These are phyloP conservation scores for Barnettozyma salicaria DNA, from an alignment of 805 yeast species.

Conservation along the genomic window DNA sequence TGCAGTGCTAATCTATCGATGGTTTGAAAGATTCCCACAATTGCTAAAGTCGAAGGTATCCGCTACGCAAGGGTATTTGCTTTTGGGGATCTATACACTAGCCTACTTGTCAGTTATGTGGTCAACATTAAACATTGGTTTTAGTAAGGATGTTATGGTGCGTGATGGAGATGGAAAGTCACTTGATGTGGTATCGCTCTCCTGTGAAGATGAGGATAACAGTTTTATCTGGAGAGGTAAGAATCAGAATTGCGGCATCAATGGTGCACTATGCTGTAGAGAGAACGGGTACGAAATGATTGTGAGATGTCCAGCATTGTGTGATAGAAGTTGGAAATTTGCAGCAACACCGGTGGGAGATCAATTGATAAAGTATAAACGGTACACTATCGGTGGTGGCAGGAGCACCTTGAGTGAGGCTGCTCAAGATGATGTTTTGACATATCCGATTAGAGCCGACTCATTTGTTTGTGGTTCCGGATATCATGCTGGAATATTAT, in stretches of 20 bases:
- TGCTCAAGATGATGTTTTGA: constrained; percentile 25
- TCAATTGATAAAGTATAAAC: constrained; percentile 57
- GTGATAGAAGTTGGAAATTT: constrained; percentile 72
- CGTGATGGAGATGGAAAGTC: constrained; percentile 1
- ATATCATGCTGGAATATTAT: constrained; percentile 72
- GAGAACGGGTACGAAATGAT: constrained; percentile 38
- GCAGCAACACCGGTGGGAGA: constrained; percentile 70
- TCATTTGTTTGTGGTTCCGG: constrained; percentile 89
- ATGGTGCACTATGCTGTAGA: constrained; percentile 48
- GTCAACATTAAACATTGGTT: neutral
- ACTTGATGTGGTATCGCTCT: constrained; percentile 29
- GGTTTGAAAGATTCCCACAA: too few species aligned
- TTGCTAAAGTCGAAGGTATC: too few species aligned
- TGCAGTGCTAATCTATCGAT: too few species aligned
- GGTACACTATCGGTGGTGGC: constrained; percentile 77
- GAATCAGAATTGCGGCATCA: constrained; percentile 67
- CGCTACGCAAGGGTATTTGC: too few species aligned
- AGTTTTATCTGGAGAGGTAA: constrained; percentile 66
- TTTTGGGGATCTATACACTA: too few species aligned
- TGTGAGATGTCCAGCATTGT: constrained; percentile 81
- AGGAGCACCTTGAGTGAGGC: constrained; percentile 17
- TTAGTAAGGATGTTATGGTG: neutral
- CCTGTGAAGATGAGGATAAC: constrained; percentile 37
- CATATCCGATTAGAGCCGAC: constrained; percentile 76
- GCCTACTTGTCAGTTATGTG: too few species aligned